phyloP scores from a whole-genome alignment of 2,329 filamentous ascomycete genomes.

The Cyclaneusma minus region DNA sequence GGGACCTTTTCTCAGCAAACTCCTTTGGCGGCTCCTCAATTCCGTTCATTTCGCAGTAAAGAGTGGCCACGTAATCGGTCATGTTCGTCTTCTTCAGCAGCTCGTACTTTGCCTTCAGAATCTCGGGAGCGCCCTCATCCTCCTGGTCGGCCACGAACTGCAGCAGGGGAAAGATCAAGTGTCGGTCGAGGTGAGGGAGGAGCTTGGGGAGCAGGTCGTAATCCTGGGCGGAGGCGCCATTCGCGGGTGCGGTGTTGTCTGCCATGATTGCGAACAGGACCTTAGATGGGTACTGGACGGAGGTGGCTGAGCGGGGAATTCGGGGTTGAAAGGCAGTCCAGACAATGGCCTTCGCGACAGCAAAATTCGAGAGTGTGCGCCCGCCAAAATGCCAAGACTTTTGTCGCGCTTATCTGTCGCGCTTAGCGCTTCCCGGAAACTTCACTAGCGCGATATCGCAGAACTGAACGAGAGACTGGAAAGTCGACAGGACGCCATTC shows the following conservation, averaged over 20 bases:
- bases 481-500: no score
- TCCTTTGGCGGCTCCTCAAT: slow-evolving; percentile 66
- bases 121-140: slow-evolving; percentile 57
- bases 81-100: slow-evolving; percentile 96
- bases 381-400: slow-evolving; percentile 5
- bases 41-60: slow-evolving; percentile 80
- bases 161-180: slow-evolving; percentile 90
- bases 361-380: slow-evolving; percentile 7
- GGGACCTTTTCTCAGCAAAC: slow-evolving; percentile 77
- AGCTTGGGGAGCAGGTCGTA: slow-evolving; percentile 62
- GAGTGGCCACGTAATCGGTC: slow-evolving; percentile 89
- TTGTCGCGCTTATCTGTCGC: neutral
- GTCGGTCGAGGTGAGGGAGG: slow-evolving; percentile 83
- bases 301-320: slow-evolving; percentile 4
- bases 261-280: slow-evolving; percentile 28
- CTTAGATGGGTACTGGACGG: slow-evolving; percentile 2
- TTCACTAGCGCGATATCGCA: neutral
- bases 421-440: no score
- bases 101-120: slow-evolving; percentile 79
- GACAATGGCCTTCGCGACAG: slow-evolving; percentile 7
- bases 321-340: slow-evolving; percentile 8
- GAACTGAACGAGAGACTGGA: slow-evolving; percentile 1
- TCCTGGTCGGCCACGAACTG: slow-evolving; percentile 79
- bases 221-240: slow-evolving; percentile 5
- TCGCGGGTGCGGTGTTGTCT: slow-evolving; percentile 19